A percentile compares a stretch with the other conserved stretches of the same genome.
These are phyloP conservation scores for Botrytis sinoallii DNA, from an alignment of 2,329 filamentous ascomycete genomes.

Conservation along the genomic window DNA sequence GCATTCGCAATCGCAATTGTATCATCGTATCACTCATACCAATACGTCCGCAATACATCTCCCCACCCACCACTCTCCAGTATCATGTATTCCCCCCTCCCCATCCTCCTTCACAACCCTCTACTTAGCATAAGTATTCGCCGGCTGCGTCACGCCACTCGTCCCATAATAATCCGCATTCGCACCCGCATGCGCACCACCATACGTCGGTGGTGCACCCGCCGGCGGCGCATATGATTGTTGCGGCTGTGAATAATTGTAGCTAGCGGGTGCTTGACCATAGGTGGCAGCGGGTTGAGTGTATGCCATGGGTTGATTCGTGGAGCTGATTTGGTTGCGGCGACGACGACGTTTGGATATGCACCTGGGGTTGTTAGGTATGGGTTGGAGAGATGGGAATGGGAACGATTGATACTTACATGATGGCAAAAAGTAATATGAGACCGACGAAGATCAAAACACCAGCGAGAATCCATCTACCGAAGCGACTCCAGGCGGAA, in stretches of 20 bases:
- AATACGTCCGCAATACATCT: not conserved
- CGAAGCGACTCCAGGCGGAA: conserved; percentile 25
- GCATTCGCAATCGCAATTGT: not conserved
- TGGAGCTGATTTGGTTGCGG: conserved; percentile 10
- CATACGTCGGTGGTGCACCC: conserved; percentile 19
- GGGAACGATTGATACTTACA: conserved; percentile 20
- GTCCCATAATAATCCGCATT: conserved; percentile 25
- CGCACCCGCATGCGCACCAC: conserved; percentile 6
- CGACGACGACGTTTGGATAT: conserved; percentile 15
- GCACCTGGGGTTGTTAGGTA: conserved; percentile 12
- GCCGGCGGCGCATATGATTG: conserved; percentile 22
- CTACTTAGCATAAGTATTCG: conserved; percentile 20
- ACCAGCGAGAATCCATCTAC: conserved; percentile 29
- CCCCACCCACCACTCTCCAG: too few relatives aligned
- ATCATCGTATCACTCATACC: not conserved
- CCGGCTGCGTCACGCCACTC: conserved; percentile 26
- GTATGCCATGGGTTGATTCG: conserved; percentile 19
- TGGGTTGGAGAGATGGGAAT: not conserved
- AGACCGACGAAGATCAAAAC: conserved; percentile 27
- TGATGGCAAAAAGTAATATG: conserved; percentile 21
- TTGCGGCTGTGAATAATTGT: conserved; percentile 4
- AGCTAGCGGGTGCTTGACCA: conserved; percentile 4
- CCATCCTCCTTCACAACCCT: not conserved
- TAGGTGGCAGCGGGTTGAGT: conserved; percentile 6
- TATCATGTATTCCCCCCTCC: not conserved